Base-by-base conservation (phyloP, 495 filamentous ascomycete genomes). In the Achaetomiella virescens region DNA sequence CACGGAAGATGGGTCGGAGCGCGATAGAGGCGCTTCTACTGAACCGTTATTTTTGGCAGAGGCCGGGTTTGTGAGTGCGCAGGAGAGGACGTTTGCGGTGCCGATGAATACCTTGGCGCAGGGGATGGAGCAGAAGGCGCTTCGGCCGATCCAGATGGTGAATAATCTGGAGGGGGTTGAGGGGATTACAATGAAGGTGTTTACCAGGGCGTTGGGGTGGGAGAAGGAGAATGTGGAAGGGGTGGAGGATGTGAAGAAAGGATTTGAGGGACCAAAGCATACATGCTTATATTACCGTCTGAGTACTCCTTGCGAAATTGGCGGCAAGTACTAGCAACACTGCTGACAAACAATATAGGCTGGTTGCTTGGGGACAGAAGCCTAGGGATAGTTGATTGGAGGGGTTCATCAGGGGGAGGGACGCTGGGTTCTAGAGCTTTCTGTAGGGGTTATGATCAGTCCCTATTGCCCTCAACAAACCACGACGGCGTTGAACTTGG, bases 41-140 rank as follows among this genome's bases (percentile, higher is more conserved):
- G 55, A 70, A 69, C 33, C 55, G 57, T 17, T 66, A 59, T 55
- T 49, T 55, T 49, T 71, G 58, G 60, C 55, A 25, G 60, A 73
- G 22, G 73, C 68, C 21, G 75, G 76, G 5, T 80, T 80, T 52
- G 61, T 68, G 14, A 70, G 79, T 20, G 66, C 79, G 2, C 62
- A 61, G 9, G 75, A 80, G 40, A 62, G 68, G 38, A 58, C 55
- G 25, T 78, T 76, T 49, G 75, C 75, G 31, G 69, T 75, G 60
- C 79, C 79, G 2, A 61, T 79, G 33, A 77, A 78, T 18, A 68
- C 78, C 8, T 84, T 81, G 81, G 61, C 78, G 0, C 72, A 68
- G 25, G 75, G 81, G 27, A 60, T 60, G 42, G 66, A 70, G 11
- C 50, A 77, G 49, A 81, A 80, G 60, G 63, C 73, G 38, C 60